A percentile compares a stretch with the other conserved stretches of the same genome.
Evolutionary conservation across 2,329 filamentous ascomycete genomes (phyloP).

Genomic region (Dactylonectria macrodidyma): DNA sequence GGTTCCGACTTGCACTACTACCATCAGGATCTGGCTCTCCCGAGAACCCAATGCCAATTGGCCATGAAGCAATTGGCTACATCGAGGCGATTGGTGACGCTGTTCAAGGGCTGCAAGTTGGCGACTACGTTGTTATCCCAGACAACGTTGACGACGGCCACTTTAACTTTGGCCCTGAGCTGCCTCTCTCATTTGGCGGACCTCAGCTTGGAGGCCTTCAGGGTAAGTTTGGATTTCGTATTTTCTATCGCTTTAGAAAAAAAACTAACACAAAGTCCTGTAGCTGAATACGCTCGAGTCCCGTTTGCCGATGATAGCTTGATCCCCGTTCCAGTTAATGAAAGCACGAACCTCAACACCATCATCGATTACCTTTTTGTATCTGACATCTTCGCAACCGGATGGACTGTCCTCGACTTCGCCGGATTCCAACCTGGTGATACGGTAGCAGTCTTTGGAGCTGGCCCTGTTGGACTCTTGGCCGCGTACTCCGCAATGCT

Average conservation of each 20-base stretch:
- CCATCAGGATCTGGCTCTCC: slow-evolving; percentile 2
- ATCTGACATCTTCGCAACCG: slow-evolving; percentile 21
- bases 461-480: slow-evolving; percentile 16
- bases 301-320: background rate
- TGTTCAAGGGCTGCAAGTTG: slow-evolving; percentile 8
- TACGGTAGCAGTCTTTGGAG: slow-evolving; percentile 20
- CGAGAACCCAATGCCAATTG: background rate
- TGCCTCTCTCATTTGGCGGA: background rate
- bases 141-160: slow-evolving; percentile 15
- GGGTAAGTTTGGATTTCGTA: background rate
- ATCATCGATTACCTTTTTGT: slow-evolving; percentile 16
- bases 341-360: background rate
- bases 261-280: too few species aligned
- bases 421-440: slow-evolving; percentile 15
- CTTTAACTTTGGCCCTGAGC: slow-evolving; percentile 2
- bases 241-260: too few species aligned
- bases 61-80: slow-evolving; percentile 18
- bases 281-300: background rate
- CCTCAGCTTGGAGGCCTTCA: background rate
- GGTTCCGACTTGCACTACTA: slow-evolving; percentile 15
- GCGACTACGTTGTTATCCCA: slow-evolving; percentile 16
- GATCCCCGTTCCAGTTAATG: background rate
- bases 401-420: slow-evolving; percentile 18
- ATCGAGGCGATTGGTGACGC: slow-evolving; percentile 7
- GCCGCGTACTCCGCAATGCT: slow-evolving; percentile 20